These are phyloP conservation scores for Penicillium aurantiogriseum DNA, from an alignment of 2,329 filamentous ascomycete species.

Conservation along the genomic window DNA sequence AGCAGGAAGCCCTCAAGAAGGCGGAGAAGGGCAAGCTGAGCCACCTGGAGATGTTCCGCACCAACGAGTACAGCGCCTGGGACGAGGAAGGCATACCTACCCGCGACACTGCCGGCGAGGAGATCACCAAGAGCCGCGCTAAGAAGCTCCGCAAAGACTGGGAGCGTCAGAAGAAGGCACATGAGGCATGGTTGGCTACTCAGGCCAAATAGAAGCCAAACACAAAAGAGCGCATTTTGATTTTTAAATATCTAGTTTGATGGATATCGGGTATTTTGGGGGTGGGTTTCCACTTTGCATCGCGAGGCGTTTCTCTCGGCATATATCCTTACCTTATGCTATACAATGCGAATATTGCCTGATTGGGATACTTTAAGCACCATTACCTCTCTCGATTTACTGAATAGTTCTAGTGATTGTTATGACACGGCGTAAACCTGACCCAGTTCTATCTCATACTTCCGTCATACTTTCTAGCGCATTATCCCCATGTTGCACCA, in stretches of 20 bases:
- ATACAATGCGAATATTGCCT: constrained; percentile 7
- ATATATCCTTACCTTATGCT: constrained; percentile 9
- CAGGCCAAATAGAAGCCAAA: constrained; percentile 21
- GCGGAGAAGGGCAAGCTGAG: constrained; percentile 58
- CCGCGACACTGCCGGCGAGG: constrained; percentile 72
- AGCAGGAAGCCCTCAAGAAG: constrained; percentile 53
- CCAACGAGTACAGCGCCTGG: constrained; percentile 69
- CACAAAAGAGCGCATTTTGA: constrained; percentile 6
- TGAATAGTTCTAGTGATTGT: background rate
- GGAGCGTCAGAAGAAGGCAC: constrained; percentile 79
- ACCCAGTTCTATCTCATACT: background rate
- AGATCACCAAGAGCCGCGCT: constrained; percentile 72
- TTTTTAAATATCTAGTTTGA: constrained; percentile 3
- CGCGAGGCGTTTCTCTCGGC: constrained; percentile 20
- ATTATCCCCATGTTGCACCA: background rate
- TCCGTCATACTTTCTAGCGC: background rate
- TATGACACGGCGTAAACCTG: background rate
- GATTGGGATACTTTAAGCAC: background rate
- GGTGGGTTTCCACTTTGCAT: constrained; percentile 16
- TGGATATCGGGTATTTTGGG: background rate
- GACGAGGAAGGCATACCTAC: constrained; percentile 79
- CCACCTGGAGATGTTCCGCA: constrained; percentile 58
- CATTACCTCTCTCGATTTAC: background rate
- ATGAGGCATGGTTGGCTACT: constrained; percentile 26
- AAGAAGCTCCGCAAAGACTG: constrained; percentile 89